Evolutionary conservation across 2,329 filamentous ascomycete species (phyloP).

Genomic region (Eutypa lata): DNA sequence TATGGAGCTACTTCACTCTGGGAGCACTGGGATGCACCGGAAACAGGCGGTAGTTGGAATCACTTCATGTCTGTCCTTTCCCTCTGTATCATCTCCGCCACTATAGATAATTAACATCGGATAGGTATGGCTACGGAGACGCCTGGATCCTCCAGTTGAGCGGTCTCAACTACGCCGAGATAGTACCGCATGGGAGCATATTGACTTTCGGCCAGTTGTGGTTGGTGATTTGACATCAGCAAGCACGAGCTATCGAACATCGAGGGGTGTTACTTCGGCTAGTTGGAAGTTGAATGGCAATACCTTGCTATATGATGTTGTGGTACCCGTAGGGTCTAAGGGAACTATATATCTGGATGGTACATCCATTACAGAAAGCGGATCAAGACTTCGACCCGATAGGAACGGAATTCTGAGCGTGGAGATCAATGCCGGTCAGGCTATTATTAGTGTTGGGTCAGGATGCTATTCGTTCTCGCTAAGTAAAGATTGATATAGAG

Average conservation of each 20-base stretch:
- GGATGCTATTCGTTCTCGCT: slow-evolving; percentile 7
- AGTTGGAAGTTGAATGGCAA: slow-evolving; percentile 4
- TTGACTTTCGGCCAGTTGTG: slow-evolving; percentile 5
- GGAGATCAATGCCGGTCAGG: neutral
- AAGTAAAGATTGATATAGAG: no score
- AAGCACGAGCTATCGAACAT: slow-evolving; percentile 6
- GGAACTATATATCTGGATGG: slow-evolving; percentile 1
- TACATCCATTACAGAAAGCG: slow-evolving; percentile 1
- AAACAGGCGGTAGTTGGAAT: slow-evolving; percentile 7
- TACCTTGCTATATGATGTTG: slow-evolving; percentile 2
- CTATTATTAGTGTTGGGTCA: slow-evolving; percentile 1
- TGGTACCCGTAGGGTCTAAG: slow-evolving; percentile 3
- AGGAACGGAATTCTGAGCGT: slow-evolving; percentile 2
- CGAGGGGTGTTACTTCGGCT: slow-evolving; percentile 1
- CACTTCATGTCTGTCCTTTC: slow-evolving; percentile 13
- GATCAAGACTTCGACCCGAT: neutral
- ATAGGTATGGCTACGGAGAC: slow-evolving; percentile 2
- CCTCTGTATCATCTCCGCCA: neutral
- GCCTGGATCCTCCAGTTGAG: slow-evolving; percentile 6
- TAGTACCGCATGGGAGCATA: slow-evolving; percentile 4
- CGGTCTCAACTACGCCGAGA: neutral
- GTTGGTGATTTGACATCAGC: slow-evolving; percentile 8
- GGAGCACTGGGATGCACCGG: slow-evolving; percentile 11
- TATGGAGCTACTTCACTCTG: slow-evolving; percentile 8
- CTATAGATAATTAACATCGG: neutral